A percentile compares a stretch with the other conserved stretches of the same genome.
These are phyloP conservation scores for Penicillium parvum DNA, from an alignment of 495 filamentous ascomycete genomes.

Conservation along the genomic window DNA sequence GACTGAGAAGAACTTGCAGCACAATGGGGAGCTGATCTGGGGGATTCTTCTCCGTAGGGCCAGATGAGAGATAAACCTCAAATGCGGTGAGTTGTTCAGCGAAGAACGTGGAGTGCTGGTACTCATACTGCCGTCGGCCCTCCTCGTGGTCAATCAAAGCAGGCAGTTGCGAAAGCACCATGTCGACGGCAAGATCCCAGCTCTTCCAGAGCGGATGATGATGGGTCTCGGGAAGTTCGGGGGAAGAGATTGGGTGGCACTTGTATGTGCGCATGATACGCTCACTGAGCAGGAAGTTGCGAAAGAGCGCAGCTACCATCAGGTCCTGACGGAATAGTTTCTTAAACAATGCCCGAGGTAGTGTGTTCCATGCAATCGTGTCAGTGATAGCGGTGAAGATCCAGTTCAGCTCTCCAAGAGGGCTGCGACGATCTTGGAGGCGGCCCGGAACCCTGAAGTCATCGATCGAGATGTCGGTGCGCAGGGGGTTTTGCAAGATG, in stretches of 20 bases:
- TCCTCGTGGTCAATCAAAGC: constrained; percentile 70
- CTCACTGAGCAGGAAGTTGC: constrained; percentile 92
- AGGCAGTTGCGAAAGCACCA: constrained; percentile 88
- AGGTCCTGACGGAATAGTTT: constrained; percentile 95
- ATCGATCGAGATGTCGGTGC: constrained; percentile 67
- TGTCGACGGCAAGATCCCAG: constrained; percentile 96
- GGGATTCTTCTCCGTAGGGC: constrained; percentile 74
- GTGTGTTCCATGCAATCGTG: constrained; percentile 95
- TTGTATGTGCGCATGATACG: constrained; percentile 93
- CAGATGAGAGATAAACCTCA: constrained; percentile 90
- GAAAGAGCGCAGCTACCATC: constrained; percentile 97
- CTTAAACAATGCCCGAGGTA: constrained; percentile 86
- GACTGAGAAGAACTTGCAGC: constrained; percentile 90
- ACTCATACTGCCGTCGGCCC: constrained; percentile 76
- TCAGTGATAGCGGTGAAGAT: constrained; percentile 99
- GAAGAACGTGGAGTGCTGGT: constrained; percentile 93
- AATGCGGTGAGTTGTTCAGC: constrained; percentile 96
- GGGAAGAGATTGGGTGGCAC: constrained; percentile 87
- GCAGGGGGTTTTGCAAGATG: constrained; percentile 84
- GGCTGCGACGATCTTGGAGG: constrained; percentile 88
- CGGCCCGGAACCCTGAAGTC: constrained; percentile 76
- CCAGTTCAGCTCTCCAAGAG: constrained; percentile 96
- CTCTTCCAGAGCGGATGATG: constrained; percentile 93
- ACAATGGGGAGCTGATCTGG: constrained; percentile 96
- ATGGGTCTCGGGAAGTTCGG: constrained; percentile 84